These are phyloP conservation scores for Pueraria montana DNA, from an alignment of 306 rosid genomes.

Conservation along the genomic window DNA sequence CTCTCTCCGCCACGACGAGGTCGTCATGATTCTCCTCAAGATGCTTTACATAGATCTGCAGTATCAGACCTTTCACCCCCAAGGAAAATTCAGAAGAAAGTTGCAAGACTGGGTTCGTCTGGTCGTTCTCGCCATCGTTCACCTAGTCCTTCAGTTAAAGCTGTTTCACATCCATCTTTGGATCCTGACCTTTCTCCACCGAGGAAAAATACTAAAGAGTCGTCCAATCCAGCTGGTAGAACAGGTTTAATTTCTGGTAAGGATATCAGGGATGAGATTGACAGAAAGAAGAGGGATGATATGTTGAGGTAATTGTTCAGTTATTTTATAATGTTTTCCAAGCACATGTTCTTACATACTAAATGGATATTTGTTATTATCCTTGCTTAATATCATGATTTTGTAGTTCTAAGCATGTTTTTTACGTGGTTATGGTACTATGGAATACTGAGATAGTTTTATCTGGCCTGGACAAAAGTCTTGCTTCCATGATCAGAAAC, in stretches of 20 bases:
- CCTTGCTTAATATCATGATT: constrained; percentile 27
- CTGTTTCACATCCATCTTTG: constrained; percentile 49
- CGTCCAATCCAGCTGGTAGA: constrained; percentile 52
- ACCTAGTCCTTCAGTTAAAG: constrained; percentile 31
- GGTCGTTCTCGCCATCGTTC: constrained; percentile 48
- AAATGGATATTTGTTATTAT: not conserved
- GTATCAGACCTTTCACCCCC: constrained; percentile 74
- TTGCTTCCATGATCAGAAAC: not conserved
- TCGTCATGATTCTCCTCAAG: constrained; percentile 54
- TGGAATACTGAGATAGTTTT: constrained; percentile 28
- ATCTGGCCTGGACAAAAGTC: constrained; percentile 11
- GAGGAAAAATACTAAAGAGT: constrained; percentile 63
- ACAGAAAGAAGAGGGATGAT: constrained; percentile 72
- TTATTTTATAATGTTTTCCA: constrained; percentile 17
- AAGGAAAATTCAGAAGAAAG: constrained; percentile 66
- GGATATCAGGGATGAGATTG: constrained; percentile 82
- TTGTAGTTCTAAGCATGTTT: constrained; percentile 20
- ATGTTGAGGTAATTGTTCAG: constrained; percentile 64
- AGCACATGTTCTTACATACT: not conserved
- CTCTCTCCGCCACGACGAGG: constrained; percentile 58
- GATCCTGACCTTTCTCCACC: constrained; percentile 75
- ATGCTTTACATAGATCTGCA: constrained; percentile 46
- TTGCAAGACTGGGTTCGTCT: constrained; percentile 45
- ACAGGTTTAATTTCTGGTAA: constrained; percentile 82
- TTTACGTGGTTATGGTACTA: constrained; percentile 31